Evolutionary conservation across 176 grass and related monocot genomes (phyloP), one percentile per base, ranked within the genome.

Genomic region (Triticum timopheevii): DNA sequence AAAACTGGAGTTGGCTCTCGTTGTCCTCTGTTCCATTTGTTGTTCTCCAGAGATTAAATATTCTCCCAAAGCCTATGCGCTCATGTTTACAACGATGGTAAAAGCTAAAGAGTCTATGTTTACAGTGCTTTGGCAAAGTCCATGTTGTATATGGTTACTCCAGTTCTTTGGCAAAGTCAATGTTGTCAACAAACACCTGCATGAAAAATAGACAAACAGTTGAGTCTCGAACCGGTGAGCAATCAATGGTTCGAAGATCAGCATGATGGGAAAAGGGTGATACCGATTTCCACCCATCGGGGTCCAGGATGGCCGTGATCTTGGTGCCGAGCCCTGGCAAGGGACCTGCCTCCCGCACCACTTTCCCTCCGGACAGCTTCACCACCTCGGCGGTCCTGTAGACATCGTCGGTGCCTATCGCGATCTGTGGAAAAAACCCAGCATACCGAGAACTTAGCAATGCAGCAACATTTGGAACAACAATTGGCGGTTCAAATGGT

Each of bases 231-330:
- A 8, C 9, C n/a, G 19, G n/a, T 20, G 56, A 69, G 2, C 62
- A 20, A 22, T 25, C n/a, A 89, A 30, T 12, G 52, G 6, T 76
- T 4, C 6, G 17, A 47, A 65, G 38, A 75, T n/a, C 3, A 78
- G 42, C 1, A 31, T 6, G 61, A 23, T 1, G 31, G 11, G 7
- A 36, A 78, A 1, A 19, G 23, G 54, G 40, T n/a, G 64, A 59
- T 94, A 93, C 93, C 66, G 88, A 84, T 95, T 98, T 98, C 91
- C 93, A 95, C 15, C 90, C 93, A 76, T 98, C 93, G 69, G 96
- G 93, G 86, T 98, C 91, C 65, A 98, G 35, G 68, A 94, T 92
- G 66, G 93, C 8, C 4, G 96, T 95, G 67, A 95, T 98, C 86
- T 93, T 95, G 54, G 93, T 98, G 69, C 69, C 81, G 75, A 98